Base-by-base conservation (phyloP, 305 asterid genomes). In the Plantago coronopus region DNA sequence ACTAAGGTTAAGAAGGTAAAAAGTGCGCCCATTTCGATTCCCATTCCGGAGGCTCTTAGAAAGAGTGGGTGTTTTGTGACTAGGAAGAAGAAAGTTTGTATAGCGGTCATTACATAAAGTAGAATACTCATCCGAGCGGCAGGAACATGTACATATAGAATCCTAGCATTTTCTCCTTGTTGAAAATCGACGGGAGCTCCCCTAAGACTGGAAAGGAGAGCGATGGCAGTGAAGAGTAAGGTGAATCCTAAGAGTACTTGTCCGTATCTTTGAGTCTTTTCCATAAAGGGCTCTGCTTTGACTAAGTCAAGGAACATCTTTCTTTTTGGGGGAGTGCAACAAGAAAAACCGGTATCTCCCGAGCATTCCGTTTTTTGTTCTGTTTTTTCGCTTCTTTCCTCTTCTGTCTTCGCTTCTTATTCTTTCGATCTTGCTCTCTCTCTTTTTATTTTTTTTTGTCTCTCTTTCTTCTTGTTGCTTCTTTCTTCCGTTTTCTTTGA, bases 51-150 rank as follows among this genome's bases (percentile, higher is more conserved):
- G n/a, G 54, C 45, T 38, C 44, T 20, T 21, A 45, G 54, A 43
- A 1, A 60, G 25, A 46, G 37, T 15, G 55, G 54, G 45, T 60
- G 64, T 43, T 45, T 60, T 45, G 64, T 44, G 23, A 60, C 45
- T 45, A 25, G 64, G 44, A 59, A 43, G 2, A 1, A 6, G 17
- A n/a, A 11, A 43, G 48, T 43, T 5, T 43, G 17, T 43, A 6
- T 14, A 48, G 23, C 54, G 0, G 54, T 16, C 7, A 18, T 2
- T 7, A 48, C 7, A 15, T 48, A 48, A 15, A 48, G 18, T 6
- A 48, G 22, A 48, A 48, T 10, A 17, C 54, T 48, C 3, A 48
- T 48, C 54, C 54, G 1, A 48, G 54, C 54, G 7, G 17, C 23
- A 48, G 11, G 22, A 48, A 48, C 54, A 17, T 48, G 54, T 17